Percentiles rank a stretch among this genome's conserved stretches.
Evolutionary conservation across 768 basidiomycete genomes (phyloP).

Genomic region (Piloderma croceum): DNA sequence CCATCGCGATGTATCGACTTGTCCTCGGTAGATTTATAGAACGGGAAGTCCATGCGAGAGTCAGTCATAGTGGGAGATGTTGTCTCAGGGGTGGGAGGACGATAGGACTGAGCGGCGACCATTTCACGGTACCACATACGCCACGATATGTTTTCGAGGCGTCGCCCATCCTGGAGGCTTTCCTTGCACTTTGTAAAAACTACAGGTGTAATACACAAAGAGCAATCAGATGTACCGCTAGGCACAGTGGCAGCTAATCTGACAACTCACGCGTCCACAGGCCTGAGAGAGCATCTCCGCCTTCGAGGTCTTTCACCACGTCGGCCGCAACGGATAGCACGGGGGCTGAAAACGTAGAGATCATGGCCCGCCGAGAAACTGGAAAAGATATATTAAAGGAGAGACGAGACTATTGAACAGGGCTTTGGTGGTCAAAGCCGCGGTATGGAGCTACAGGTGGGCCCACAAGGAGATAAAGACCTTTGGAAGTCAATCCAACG

Average conservation of each 20-base stretch:
- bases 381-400: no score
- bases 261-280: slow-evolving; percentile 61
- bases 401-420: no score
- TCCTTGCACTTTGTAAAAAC: slow-evolving; percentile 85
- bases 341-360: slow-evolving; percentile 51
- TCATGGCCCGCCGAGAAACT: no score
- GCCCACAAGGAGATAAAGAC: no score
- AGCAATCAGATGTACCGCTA: slow-evolving; percentile 1
- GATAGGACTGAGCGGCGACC: slow-evolving; percentile 29
- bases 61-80: slow-evolving; percentile 14
- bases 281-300: slow-evolving; percentile 56
- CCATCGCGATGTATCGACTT: slow-evolving; percentile 14
- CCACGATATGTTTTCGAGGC: slow-evolving; percentile 88
- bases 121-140: slow-evolving; percentile 73
- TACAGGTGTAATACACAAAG: slow-evolving; percentile 20
- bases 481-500: no score
- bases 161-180: slow-evolving; percentile 69
- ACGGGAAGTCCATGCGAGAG: slow-evolving; percentile 11
- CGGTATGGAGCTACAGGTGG: no score
- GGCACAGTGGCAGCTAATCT: slow-evolving; percentile 4
- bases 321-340: slow-evolving; percentile 63
- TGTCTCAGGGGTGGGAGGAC: slow-evolving; percentile 25
- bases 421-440: no score
- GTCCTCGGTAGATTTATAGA: no score
- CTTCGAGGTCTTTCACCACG: slow-evolving; percentile 62